Evolutionary conservation across 257 asterid genomes (phyloP).

Genomic region (Solanum rostratum): DNA sequence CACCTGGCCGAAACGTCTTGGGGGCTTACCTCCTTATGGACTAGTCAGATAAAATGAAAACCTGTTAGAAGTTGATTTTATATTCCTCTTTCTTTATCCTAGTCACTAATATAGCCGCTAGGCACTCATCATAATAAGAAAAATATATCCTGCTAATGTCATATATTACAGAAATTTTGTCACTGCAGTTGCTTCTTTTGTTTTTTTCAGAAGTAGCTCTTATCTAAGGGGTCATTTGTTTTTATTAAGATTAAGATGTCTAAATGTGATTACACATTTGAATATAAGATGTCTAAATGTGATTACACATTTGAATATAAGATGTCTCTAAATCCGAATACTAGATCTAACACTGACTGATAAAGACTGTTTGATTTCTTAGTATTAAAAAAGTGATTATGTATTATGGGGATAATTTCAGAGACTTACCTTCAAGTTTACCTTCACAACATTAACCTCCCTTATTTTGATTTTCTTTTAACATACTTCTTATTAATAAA

Average conservation of each 20-base stretch:
- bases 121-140: not conserved
- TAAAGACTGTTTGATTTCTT: not conserved
- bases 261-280: not conserved
- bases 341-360: not conserved
- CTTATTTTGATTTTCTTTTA: no score
- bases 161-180: not conserved
- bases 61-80: not conserved
- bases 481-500: not conserved
- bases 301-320: not conserved
- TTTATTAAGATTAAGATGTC: not conserved
- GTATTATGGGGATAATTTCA: not conserved
- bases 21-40: not conserved
- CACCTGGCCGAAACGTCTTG: not conserved
- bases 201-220: not conserved
- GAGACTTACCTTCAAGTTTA: not conserved
- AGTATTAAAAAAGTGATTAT: not conserved
- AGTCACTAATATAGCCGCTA: not conserved
- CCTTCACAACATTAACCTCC: not conserved
- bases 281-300: not conserved
- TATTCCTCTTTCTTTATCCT: not conserved
- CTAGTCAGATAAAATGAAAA: not conserved
- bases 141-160: not conserved
- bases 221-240: not conserved
- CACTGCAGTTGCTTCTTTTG: not conserved
- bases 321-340: not conserved